phyloP scores from a whole-genome alignment of 176 grass and related monocot genomes.

The Oryza meyeriana region DNA sequence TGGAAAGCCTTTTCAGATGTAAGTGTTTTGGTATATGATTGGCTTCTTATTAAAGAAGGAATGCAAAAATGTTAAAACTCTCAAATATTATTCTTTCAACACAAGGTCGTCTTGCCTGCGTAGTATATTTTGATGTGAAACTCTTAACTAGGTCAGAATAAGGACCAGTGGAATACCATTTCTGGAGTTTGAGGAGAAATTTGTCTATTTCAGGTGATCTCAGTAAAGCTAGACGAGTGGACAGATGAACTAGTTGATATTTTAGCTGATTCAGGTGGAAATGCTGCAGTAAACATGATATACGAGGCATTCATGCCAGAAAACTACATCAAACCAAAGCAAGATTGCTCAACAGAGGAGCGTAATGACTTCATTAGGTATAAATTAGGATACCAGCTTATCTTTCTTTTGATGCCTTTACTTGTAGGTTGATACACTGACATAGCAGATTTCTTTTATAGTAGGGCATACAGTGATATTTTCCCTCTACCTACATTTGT shows the following conservation, averaged over 20 bases:
- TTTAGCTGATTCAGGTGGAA: conserved; percentile 66
- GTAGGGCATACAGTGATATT: conserved; percentile 12
- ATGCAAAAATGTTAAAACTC: background rate
- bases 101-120: background rate
- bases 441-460: background rate
- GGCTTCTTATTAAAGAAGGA: background rate
- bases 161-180: background rate
- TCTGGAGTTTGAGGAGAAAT: conserved; percentile 7
- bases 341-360: conserved; percentile 75
- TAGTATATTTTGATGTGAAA: conserved; percentile 15
- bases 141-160: background rate
- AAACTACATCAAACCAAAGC: conserved; percentile 59
- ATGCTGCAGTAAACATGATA: conserved; percentile 68
- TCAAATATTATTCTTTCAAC: background rate
- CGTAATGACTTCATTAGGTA: conserved; percentile 82
- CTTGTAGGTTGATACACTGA: background rate
- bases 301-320: conserved; percentile 83
- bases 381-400: background rate
- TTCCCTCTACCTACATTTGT: conserved; percentile 1
- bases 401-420: background rate
- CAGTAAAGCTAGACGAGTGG: conserved; percentile 93
- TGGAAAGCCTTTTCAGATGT: background rate
- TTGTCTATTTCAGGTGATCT: conserved; percentile 61
- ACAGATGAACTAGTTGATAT: conserved; percentile 83
- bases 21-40: background rate